Base-by-base conservation (phyloP, 2,329 filamentous ascomycete genomes). In the Fusarium clavum region DNA sequence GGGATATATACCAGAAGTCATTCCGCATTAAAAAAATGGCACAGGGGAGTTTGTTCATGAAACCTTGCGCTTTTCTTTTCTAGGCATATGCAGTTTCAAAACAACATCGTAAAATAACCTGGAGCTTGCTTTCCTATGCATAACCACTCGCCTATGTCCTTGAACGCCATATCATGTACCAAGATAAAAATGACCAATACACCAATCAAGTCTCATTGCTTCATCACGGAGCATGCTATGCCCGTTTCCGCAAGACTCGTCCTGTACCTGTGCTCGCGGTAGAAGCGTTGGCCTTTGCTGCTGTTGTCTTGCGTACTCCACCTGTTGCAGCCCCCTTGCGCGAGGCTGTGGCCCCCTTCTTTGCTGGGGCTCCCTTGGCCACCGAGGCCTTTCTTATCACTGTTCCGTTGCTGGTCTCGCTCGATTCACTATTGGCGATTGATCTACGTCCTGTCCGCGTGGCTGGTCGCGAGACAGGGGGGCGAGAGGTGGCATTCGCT, bases 321-420 rank as follows among this genome's bases (percentile, higher is more conserved):
- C 85, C 88, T 76, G 85, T 90, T 47, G 82, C 79, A 16, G 82
- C 79, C 14, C 84, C 83, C 74, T 87, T 86, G 59, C 83, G 87
- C 47, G 86, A 85, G 47, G 82, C 81, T 80, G 87, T 86, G 6
- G 86, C 83, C 2, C 85, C 85, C 75, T 84, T 86, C 77, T 86
- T 89, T 3, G 77, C 61, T 5, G 81, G 66, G 3, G 83, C 78
- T 22, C 79, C 70, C 61, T 78, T 81, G 8, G 80, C 73, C 29
- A 81, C 75, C 14, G 78, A 78, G 5, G 81, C 79, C 77, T 88
- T 91, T 78, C 86, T 86, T 45, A 91, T 83, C 24, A 92, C 88
- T 0, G 91, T 92, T 10, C 87, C 86, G 16, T 86, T 87, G 77
- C 90, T 92, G 8, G 81, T 84, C 58, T 91, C 88, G 72, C 89